A percentile compares a stretch with the other conserved stretches of the same genome.
These are phyloP conservation scores for Leucosporidium yakuticum DNA, from an alignment of 768 basidiomycete genomes.

Conservation along the genomic window DNA sequence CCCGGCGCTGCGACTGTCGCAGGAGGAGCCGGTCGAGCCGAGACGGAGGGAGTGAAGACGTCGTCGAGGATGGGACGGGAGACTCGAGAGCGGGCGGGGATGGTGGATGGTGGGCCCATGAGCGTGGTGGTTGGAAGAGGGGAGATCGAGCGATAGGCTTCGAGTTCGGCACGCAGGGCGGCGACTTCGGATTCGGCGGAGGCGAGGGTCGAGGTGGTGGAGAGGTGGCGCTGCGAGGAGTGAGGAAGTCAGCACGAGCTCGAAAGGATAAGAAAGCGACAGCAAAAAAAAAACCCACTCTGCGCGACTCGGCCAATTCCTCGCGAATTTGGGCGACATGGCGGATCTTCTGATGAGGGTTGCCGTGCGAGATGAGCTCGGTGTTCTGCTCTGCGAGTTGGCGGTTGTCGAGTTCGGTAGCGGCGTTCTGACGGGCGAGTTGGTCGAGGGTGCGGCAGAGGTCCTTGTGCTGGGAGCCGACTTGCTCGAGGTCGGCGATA, in stretches of 20 bases:
- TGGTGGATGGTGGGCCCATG: background rate
- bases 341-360: slow-evolving; percentile 75
- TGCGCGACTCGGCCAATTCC: slow-evolving; percentile 73
- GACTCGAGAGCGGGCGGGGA: slow-evolving; percentile 23
- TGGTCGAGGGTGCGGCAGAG: slow-evolving; percentile 20
- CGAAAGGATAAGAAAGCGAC: background rate
- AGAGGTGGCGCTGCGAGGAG: slow-evolving; percentile 31
- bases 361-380: slow-evolving; percentile 75
- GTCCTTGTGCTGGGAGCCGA: background rate
- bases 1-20: no score
- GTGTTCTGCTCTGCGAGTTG: slow-evolving; percentile 63
- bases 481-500: slow-evolving; percentile 57
- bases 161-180: slow-evolving; percentile 31
- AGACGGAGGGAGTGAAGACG: background rate
- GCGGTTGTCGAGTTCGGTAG: slow-evolving; percentile 64
- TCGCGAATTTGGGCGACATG: slow-evolving; percentile 77
- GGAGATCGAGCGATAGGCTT: slow-evolving; percentile 31
- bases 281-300: slow-evolving; percentile 51
- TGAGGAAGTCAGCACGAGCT: no score
- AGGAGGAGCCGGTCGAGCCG: no score
- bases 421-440: slow-evolving; percentile 52
- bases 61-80: slow-evolving; percentile 16
- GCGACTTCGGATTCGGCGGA: slow-evolving; percentile 15
- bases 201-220: slow-evolving; percentile 20
- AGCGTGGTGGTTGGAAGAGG: no score